A percentile compares a stretch with the other conserved stretches of the same genome.
Evolutionary conservation across 129 eudicot genomes (phyloP).

Genomic region (Pittosporum tobira): DNA sequence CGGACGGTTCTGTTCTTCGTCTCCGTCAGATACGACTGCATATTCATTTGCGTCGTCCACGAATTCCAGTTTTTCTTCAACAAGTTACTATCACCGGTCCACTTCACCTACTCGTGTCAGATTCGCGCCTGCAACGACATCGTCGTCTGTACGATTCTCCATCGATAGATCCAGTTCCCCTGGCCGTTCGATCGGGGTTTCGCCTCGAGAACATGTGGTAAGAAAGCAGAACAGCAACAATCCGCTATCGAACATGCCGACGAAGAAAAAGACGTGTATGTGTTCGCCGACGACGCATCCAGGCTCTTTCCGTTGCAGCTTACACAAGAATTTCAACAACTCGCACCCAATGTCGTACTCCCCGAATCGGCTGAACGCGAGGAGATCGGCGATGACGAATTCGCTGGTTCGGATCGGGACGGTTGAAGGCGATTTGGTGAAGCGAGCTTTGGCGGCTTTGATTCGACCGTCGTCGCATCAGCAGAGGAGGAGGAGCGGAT

Average conservation of each 20-base stretch:
- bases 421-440: constrained; percentile 91
- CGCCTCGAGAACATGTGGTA: constrained; percentile 49
- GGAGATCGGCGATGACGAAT: constrained; percentile 96
- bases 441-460: constrained; percentile 79
- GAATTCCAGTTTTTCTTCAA: constrained; percentile 45
- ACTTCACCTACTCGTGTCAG: constrained; percentile 75
- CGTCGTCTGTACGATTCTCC: constrained; percentile 61
- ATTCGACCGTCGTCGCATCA: constrained; percentile 95
- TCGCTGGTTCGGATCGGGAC: constrained; percentile 89
- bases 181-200: constrained; percentile 46
- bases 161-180: constrained; percentile 68
- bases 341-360: constrained; percentile 42
- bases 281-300: constrained; percentile 96
- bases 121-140: constrained; percentile 44
- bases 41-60: constrained; percentile 52
- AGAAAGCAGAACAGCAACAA: constrained; percentile 40
- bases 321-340: constrained; percentile 45
- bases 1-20: constrained; percentile 23
- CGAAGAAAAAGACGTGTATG: constrained; percentile 71
- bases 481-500: constrained; percentile 59
- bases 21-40: constrained; percentile 23
- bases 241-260: constrained; percentile 32
- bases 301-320: constrained; percentile 83
- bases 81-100: constrained; percentile 43
- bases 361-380: constrained; percentile 54